phyloP scores from a whole-genome alignment of 179 eudicot species.

The Silene coronaria region DNA sequence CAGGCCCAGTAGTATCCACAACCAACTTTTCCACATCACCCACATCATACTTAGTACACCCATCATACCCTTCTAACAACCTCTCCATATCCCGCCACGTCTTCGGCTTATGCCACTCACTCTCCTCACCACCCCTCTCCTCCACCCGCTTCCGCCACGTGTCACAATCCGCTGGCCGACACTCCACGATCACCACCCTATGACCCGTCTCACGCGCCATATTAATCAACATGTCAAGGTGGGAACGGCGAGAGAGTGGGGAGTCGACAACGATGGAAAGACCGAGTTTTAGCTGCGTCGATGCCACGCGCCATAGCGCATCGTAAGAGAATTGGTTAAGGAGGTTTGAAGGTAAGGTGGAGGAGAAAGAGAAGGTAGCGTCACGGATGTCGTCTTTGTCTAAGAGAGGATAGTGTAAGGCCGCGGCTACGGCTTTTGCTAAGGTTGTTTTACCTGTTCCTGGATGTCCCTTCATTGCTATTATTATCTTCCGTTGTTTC shows the following conservation, averaged over 20 bases:
- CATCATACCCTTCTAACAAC: conserved; percentile 29
- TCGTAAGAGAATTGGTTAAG: conserved; percentile 48
- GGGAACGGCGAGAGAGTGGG: conserved; percentile 34
- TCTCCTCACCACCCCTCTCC: conserved; percentile 11
- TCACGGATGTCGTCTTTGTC: conserved; percentile 78
- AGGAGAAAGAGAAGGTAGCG: conserved; percentile 34
- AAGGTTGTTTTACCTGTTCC: conserved; percentile 70
- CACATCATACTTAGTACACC: conserved; percentile 42
- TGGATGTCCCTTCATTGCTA: conserved; percentile 93
- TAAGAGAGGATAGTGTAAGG: conserved; percentile 50
- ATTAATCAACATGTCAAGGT: conserved; percentile 27
- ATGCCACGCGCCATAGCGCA: conserved; percentile 32
- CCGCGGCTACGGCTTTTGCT: conserved; percentile 47
- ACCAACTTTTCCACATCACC: conserved; percentile 39
- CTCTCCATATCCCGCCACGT: conserved; percentile 44
- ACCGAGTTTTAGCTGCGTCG: conserved; percentile 35
- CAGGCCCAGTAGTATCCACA: conserved; percentile 38
- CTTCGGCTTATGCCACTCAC: conserved; percentile 39
- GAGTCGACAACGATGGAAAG: conserved; percentile 41
- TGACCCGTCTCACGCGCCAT: conserved; percentile 22
- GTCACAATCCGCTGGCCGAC: conserved; percentile 21
- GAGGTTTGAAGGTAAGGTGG: conserved; percentile 22
- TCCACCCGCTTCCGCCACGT: conserved; percentile 7
- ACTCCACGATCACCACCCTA: conserved; percentile 37
- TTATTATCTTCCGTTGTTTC: conserved; percentile 21